Percentiles rank a stretch among this genome's conserved stretches.
Conservation (phyloP, 345 rosid genomes). For the Mercurialis annua region DNA sequence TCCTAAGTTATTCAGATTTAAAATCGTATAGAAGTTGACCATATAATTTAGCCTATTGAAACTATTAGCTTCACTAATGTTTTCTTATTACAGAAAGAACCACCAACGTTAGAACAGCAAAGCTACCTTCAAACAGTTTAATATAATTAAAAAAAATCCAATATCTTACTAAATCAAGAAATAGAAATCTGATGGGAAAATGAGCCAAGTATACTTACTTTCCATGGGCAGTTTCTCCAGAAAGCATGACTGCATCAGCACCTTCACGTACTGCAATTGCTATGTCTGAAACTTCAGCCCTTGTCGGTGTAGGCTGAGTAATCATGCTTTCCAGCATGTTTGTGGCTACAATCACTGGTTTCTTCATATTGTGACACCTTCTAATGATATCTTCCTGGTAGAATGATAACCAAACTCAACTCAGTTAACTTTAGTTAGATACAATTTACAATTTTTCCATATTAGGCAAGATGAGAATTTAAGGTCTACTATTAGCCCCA, state of each 20-base stretch:
- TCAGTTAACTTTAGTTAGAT: background rate
- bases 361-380: conserved; percentile 81
- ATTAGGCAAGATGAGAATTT: background rate
- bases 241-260: conserved; percentile 95
- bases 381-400: conserved; percentile 84
- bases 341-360: conserved; percentile 94
- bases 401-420: conserved; percentile 5
- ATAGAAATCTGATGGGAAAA: background rate
- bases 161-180: background rate
- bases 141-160: background rate
- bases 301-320: conserved; percentile 94
- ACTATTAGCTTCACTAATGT: too few species aligned
- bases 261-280: conserved; percentile 97
- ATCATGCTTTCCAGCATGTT: conserved; percentile 99
- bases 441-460: background rate
- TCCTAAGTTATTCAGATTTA: too few species aligned
- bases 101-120: background rate
- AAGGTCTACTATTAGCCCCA: background rate
- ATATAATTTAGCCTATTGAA: too few species aligned
- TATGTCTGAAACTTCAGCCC: conserved; percentile 97
- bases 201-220: conserved; percentile 48
- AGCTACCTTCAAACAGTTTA: background rate
- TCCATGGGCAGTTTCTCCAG: conserved; percentile 99
- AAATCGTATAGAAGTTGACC: too few species aligned
- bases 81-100: background rate